Conservation (phyloP, 73 alveolate species). For the Stentor roeselii region DNA sequence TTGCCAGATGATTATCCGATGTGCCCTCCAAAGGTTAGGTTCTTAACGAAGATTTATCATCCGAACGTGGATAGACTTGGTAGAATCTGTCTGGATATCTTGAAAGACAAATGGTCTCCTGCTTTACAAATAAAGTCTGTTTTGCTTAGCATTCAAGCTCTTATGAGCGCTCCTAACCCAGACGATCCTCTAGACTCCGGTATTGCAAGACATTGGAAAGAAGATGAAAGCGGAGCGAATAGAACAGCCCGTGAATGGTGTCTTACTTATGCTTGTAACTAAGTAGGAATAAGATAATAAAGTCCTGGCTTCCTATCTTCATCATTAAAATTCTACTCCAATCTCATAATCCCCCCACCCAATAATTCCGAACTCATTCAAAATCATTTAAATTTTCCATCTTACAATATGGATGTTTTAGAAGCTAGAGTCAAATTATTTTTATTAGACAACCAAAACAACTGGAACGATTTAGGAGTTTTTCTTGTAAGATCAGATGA, state of each 20-base stretch:
- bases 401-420: no score
- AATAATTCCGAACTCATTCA: no score
- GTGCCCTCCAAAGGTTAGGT: slow-evolving; percentile 95
- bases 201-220: slow-evolving; percentile 42
- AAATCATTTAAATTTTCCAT: no score
- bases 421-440: background rate
- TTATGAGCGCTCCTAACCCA: slow-evolving; percentile 50
- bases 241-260: slow-evolving; percentile 49
- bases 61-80: slow-evolving; percentile 88
- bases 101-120: slow-evolving; percentile 82
- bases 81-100: slow-evolving; percentile 66
- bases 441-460: background rate
- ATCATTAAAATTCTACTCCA: no score
- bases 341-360: no score
- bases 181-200: slow-evolving; percentile 57
- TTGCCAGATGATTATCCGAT: slow-evolving; percentile 94
- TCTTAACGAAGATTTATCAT: slow-evolving; percentile 90
- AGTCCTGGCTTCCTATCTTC: no score
- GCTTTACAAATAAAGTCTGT: slow-evolving; percentile 74
- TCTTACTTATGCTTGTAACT: slow-evolving; percentile 30
- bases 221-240: slow-evolving; percentile 34
- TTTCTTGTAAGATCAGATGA: background rate
- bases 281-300: no score
- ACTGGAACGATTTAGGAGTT: background rate
- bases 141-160: slow-evolving; percentile 59